phyloP scores from a whole-genome alignment of 345 rosid species.

The Syzygium jambos region DNA sequence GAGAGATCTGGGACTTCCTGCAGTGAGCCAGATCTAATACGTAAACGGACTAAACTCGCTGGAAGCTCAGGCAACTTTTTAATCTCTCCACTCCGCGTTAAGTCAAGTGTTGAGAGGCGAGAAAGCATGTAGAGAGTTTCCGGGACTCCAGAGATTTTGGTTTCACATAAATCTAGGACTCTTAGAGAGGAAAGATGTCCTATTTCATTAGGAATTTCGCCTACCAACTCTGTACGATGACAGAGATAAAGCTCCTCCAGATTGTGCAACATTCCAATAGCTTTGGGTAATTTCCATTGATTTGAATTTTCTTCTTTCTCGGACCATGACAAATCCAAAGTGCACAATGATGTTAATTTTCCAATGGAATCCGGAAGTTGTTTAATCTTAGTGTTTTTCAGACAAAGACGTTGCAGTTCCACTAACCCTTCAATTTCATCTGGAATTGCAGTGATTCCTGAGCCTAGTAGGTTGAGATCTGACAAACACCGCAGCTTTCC shows the following conservation, averaged over 20 bases:
- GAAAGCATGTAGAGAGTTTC: neutral
- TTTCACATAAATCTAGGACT: neutral
- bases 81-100: rapidly evolving
- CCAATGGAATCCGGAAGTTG: no score
- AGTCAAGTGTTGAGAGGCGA: neutral
- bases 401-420: no score
- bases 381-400: no score
- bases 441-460: no score
- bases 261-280: neutral
- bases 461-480: no score
- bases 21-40: rapidly evolving
- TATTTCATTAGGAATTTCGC: neutral
- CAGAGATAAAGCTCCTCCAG: no score
- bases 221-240: no score
- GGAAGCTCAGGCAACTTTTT: neutral
- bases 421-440: no score
- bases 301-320: no score
- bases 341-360: no score
- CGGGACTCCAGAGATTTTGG: rapidly evolving
- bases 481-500: no score
- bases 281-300: neutral
- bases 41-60: rapidly evolving
- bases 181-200: neutral
- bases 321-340: no score
- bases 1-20: neutral